Evolutionary conservation across 495 filamentous ascomycete genomes (phyloP).

Genomic region (Xylaria flabelliformis): DNA sequence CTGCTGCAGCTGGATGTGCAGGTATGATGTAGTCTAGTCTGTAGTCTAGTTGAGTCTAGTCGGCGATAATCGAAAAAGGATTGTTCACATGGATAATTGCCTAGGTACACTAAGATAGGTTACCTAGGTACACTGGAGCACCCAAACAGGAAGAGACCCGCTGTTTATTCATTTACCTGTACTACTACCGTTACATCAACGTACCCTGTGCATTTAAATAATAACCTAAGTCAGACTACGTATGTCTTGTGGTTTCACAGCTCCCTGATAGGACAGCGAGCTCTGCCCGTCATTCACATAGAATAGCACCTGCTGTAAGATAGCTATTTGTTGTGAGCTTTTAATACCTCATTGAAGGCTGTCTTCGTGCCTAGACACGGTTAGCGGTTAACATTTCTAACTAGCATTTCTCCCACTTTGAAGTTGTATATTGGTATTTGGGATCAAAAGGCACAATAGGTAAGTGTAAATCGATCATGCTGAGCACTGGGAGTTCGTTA

Average conservation of each 20-base stretch:
- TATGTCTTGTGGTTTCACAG: not conserved
- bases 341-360: not conserved
- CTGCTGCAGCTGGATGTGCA: not conserved
- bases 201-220: too few species aligned
- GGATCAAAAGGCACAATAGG: not conserved
- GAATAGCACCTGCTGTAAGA: not conserved
- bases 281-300: not conserved
- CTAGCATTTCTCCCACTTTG: not conserved
- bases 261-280: not conserved
- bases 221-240: not conserved
- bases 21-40: slow-evolving; percentile 3
- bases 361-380: not conserved
- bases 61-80: slow-evolving; percentile 21
- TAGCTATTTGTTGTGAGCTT: not conserved
- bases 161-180: not conserved
- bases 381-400: not conserved
- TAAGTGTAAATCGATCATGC: not conserved
- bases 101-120: not conserved
- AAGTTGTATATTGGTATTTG: not conserved
- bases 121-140: not conserved
- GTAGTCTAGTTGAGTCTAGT: not conserved
- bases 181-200: too few species aligned
- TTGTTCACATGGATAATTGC: slow-evolving; percentile 21
- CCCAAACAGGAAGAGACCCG: not conserved
- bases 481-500: not conserved